Percentiles rank a stretch among this genome's conserved stretches.
These are phyloP conservation scores for Coniella vitis DNA, from an alignment of 2,329 filamentous ascomycete genomes.

Conservation along the genomic window DNA sequence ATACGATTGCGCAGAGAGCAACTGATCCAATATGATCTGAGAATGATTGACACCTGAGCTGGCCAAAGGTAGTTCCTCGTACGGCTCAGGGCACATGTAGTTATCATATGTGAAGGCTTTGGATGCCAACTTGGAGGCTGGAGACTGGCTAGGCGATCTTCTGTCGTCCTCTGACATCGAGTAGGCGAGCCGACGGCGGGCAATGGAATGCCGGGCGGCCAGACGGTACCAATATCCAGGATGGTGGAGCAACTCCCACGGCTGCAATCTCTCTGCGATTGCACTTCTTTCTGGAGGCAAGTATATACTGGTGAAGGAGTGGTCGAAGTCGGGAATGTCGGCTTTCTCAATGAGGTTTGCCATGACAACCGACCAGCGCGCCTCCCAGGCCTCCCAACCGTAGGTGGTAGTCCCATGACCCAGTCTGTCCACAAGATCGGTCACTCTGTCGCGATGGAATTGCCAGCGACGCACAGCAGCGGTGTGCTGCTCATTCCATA, in stretches of 20 bases:
- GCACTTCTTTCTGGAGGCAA: constrained; percentile 53
- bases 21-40: constrained; percentile 45
- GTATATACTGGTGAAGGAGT: constrained; percentile 38
- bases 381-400: constrained; percentile 91
- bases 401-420: constrained; percentile 85
- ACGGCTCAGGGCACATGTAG: constrained; percentile 59
- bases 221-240: constrained; percentile 60
- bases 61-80: constrained; percentile 50
- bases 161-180: constrained; percentile 55
- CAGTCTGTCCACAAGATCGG: constrained; percentile 71
- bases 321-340: constrained; percentile 42
- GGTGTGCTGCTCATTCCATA: constrained; percentile 75
- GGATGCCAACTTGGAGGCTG: constrained; percentile 38
- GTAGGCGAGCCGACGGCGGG: constrained; percentile 46
- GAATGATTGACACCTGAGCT: constrained; percentile 48
- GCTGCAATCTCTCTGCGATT: constrained; percentile 50
- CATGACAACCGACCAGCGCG: constrained; percentile 61
- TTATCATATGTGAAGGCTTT: constrained; percentile 56
- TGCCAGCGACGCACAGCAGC: constrained; percentile 76
- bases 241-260: constrained; percentile 60
- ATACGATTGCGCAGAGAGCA: constrained; percentile 45
- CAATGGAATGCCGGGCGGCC: constrained; percentile 50
- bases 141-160: constrained; percentile 40
- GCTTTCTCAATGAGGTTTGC: constrained; percentile 51
- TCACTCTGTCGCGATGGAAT: constrained; percentile 65